Conservation (phyloP, 768 basidiomycete species). For the Pholiota molesta region DNA sequence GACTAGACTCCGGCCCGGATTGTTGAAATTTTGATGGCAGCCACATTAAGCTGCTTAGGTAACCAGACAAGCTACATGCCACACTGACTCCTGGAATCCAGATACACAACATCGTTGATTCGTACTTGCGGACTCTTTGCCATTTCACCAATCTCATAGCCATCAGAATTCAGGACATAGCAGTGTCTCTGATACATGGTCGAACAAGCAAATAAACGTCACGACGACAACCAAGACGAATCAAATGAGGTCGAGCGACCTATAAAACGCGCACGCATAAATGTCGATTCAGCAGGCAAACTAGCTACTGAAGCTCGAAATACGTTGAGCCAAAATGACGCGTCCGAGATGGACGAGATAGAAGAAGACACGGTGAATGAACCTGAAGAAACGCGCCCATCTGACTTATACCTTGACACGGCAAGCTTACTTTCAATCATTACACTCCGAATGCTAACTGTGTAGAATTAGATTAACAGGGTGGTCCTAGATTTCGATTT, state of each 20-base stretch:
- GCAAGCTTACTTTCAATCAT: constrained; percentile 46
- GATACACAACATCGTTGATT: too few relatives aligned
- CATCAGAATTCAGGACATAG: background rate
- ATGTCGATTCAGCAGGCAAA: constrained; percentile 9
- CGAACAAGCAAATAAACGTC: constrained; percentile 12
- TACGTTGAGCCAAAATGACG: background rate
- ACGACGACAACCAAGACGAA: constrained; percentile 1
- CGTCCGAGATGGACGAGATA: constrained; percentile 27
- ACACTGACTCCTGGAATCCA: too few relatives aligned
- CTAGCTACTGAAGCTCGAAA: background rate
- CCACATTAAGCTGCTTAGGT: too few relatives aligned
- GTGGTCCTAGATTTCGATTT: constrained; percentile 96
- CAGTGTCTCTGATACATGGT: constrained; percentile 8
- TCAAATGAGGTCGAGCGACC: constrained; percentile 31
- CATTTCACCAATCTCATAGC: background rate
- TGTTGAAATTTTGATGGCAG: background rate
- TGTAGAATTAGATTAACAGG: constrained; percentile 75
- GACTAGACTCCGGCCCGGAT: constrained; percentile 2
- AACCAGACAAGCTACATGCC: too few relatives aligned
- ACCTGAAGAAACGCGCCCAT: constrained; percentile 49
- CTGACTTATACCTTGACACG: constrained; percentile 94
- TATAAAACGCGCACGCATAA: constrained; percentile 34
- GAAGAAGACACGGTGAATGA: constrained; percentile 34
- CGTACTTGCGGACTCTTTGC: background rate
- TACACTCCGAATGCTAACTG: constrained; percentile 2